These are phyloP conservation scores for Clarireedia hainanense DNA, from an alignment of 2,329 filamentous ascomycete genomes.

Conservation along the genomic window DNA sequence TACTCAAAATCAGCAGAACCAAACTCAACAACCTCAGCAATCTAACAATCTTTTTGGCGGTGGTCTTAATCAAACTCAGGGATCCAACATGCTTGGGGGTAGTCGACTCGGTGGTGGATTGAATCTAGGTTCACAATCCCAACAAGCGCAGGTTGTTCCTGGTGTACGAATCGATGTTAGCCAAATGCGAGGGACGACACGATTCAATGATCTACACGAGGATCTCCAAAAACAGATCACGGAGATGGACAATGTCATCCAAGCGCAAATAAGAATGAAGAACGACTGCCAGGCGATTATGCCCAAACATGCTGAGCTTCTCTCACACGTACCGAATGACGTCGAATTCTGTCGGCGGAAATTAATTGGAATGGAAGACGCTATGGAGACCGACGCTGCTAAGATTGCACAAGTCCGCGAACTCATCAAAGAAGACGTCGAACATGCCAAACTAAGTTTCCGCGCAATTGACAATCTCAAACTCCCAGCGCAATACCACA, in stretches of 20 bases:
- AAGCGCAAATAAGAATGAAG: constrained; percentile 69
- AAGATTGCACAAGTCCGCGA: constrained; percentile 49
- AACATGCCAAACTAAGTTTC: constrained; percentile 64
- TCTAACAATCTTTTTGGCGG: constrained; percentile 13
- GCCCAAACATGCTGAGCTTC: constrained; percentile 52
- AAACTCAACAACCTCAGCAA: constrained; percentile 23
- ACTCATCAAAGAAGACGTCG: constrained; percentile 55
- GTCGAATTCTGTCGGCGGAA: constrained; percentile 56
- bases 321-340: constrained; percentile 57
- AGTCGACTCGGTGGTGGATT: background rate
- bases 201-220: constrained; percentile 83
- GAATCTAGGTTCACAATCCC: constrained; percentile 39
- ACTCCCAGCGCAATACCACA: constrained; percentile 52
- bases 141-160: constrained; percentile 49
- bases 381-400: constrained; percentile 53
- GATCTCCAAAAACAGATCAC: constrained; percentile 73
- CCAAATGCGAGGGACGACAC: constrained; percentile 77
- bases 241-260: constrained; percentile 70
- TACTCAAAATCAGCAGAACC: constrained; percentile 23
- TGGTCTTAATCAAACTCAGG: constrained; percentile 12
- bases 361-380: constrained; percentile 53
- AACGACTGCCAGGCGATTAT: constrained; percentile 68
- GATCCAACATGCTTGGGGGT: constrained; percentile 10
- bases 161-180: constrained; percentile 72
- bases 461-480: constrained; percentile 68